These are phyloP conservation scores for Hemileia vastatrix DNA, from an alignment of 1,284 basidiomycete species.

Conservation along the genomic window DNA sequence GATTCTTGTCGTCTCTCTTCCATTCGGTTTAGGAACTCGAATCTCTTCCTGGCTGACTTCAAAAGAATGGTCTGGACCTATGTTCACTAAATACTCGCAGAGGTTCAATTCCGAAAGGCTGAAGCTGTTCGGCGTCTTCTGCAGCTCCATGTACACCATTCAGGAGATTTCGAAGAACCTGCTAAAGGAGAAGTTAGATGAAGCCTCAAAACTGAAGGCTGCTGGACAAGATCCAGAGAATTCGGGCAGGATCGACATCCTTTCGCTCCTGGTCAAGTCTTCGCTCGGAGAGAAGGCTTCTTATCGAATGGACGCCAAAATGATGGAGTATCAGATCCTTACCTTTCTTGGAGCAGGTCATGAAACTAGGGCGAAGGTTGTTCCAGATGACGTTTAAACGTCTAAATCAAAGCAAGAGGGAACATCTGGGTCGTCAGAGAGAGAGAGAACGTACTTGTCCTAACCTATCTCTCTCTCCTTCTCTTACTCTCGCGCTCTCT, in stretches of 20 bases:
- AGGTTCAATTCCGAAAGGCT: background rate
- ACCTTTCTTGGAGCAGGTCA: constrained; percentile 37
- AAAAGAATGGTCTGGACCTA: constrained; percentile 18
- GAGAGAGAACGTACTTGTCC: no score
- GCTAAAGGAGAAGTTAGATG: constrained; percentile 30
- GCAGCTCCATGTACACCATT: constrained; percentile 27
- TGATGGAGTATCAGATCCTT: constrained; percentile 32
- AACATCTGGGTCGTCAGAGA: no score
- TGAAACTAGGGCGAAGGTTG: constrained; percentile 25
- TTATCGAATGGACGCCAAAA: constrained; percentile 32
- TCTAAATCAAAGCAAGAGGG: no score
- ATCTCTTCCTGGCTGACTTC: constrained; percentile 19
- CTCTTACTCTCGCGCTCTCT: no score
- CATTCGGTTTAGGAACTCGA: constrained; percentile 26
- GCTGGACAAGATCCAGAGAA: constrained; percentile 27
- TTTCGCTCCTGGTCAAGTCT: constrained; percentile 18
- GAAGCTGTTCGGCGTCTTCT: background rate
- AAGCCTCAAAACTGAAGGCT: constrained; percentile 25
- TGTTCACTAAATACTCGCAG: background rate
- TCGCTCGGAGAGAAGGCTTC: constrained; percentile 23
- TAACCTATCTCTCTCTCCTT: no score
- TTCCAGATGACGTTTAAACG: no score
- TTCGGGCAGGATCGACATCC: constrained; percentile 28
- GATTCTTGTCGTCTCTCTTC: constrained; percentile 27
- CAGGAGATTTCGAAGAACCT: constrained; percentile 31